Conservation (phyloP, 1,284 basidiomycete species). For the Volvariella surrecta region DNA sequence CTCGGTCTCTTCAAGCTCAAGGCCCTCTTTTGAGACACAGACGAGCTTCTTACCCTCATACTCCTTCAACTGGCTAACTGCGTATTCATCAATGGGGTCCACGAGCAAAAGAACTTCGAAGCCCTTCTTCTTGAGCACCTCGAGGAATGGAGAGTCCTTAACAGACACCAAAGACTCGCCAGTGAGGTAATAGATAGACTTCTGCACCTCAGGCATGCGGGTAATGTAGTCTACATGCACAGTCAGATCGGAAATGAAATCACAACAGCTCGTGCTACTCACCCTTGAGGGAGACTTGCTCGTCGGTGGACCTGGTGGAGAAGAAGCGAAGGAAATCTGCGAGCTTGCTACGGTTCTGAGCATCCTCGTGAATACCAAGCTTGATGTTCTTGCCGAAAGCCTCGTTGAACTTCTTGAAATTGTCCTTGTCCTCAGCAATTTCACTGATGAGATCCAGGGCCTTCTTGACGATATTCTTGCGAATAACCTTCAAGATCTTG, state of each 20-base stretch:
- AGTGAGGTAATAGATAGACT: conserved; percentile 99
- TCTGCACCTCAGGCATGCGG: conserved; percentile 98
- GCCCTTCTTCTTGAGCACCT: conserved; percentile 99
- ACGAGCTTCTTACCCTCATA: conserved; percentile 98
- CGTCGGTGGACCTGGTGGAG: conserved; percentile 93
- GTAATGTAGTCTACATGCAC: conserved; percentile 90
- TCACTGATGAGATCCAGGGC: conserved; percentile 92
- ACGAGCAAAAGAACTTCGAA: conserved; percentile 97
- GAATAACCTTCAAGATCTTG: conserved; percentile 99
- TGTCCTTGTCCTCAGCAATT: conserved; percentile 99
- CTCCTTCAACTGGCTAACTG: conserved; percentile 98
- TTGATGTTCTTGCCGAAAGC: conserved; percentile 97
- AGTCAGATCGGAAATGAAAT: background rate
- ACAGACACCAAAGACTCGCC: conserved; percentile 93
- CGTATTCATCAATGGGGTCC: conserved; percentile 98
- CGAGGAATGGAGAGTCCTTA: conserved; percentile 96
- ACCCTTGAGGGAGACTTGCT: conserved; percentile 93
- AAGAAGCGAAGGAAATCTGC: conserved; percentile 99
- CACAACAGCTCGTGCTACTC: conserved; percentile 14
- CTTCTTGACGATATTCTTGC: conserved; percentile 99
- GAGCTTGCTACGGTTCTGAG: conserved; percentile 98
- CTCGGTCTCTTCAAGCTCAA: conserved; percentile 98
- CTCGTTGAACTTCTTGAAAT: conserved; percentile 96
- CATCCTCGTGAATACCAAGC: conserved; percentile 99
- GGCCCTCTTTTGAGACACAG: conserved; percentile 98